Evolutionary conservation across 2,329 filamentous ascomycete genomes (phyloP).

Genomic region (Curvularia lunata): DNA sequence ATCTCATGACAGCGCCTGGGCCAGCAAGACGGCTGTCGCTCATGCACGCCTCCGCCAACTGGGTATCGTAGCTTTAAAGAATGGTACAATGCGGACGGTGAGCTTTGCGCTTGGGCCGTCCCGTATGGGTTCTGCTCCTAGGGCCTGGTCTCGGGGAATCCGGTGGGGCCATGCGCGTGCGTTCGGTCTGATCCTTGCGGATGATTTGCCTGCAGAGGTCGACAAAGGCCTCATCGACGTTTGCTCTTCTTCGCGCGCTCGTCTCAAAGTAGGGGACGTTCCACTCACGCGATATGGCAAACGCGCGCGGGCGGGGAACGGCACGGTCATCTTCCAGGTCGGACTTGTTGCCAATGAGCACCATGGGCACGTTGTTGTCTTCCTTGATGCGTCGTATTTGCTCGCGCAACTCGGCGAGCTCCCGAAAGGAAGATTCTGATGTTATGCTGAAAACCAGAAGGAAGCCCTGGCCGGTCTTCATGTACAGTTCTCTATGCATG

Average conservation of each 20-base stretch:
- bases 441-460: slow-evolving; percentile 92
- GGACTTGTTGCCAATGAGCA: slow-evolving; percentile 91
- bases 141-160: slow-evolving; percentile 22
- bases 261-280: slow-evolving; percentile 90
- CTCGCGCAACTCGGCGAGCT: slow-evolving; percentile 80
- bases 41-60: slow-evolving; percentile 20
- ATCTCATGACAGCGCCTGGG: slow-evolving; percentile 24
- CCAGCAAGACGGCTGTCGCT: slow-evolving; percentile 32
- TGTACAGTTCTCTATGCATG: slow-evolving; percentile 58
- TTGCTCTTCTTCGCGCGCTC: slow-evolving; percentile 79
- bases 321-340: slow-evolving; percentile 85
- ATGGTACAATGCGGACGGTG: slow-evolving; percentile 38
- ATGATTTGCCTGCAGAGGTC: slow-evolving; percentile 86
- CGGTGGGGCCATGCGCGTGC: slow-evolving; percentile 25
- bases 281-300: slow-evolving; percentile 86
- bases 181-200: slow-evolving; percentile 67
- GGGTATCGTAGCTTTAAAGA: slow-evolving; percentile 37
- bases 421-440: slow-evolving; percentile 79
- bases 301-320: slow-evolving; percentile 79
- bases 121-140: slow-evolving; percentile 15
- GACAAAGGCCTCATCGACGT: slow-evolving; percentile 89
- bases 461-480: slow-evolving; percentile 93
- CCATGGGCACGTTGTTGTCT: slow-evolving; percentile 82
- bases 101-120: slow-evolving; percentile 18
- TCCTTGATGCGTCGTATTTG: slow-evolving; percentile 93